Base-by-base conservation (phyloP, 2,329 filamentous ascomycete species). In the Dothistroma pini region DNA sequence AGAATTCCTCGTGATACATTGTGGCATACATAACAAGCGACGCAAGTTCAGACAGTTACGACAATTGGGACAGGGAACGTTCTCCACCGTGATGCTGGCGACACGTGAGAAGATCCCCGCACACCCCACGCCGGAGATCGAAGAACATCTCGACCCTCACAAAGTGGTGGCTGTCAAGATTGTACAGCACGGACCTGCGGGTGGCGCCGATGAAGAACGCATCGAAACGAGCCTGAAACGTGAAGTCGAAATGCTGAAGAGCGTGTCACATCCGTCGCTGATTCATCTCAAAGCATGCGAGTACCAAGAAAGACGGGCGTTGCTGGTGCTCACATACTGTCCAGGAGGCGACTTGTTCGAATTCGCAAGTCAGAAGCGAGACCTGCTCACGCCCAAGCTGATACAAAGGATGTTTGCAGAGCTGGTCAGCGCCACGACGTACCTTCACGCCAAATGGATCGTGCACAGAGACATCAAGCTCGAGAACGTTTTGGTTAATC, bases 391-490 rank as follows among this genome's bases (percentile, higher is more conserved):
- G 4, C 84, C 90, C 0, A 72, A 79, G 1, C 78, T 97, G 51
- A 82, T 97, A 54, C 85, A 91, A 66, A 86, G 95, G 56, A 92
- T 97, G 59, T 97, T 97, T 75, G 84, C 93, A 14, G 95, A 99
- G 75, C 76, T 97, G 65, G 87, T 97, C 25, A 87, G 85, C 63
- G 95, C 93, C 0, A 88, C 96, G 38, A 84, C 83, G 60, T 97
- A 97, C 78, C 80, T 99, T 54, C 95, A 99, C 75, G 81, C 85
- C 57, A 82, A 90, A 69, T 88, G 86, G 68, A 96, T 99, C 72
- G 93, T 97, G 57, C 95, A 99, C 74, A 87, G 95, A 62, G 95
- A 99, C 75, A 96, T 99, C 76, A 99, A 99, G 78, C 87, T 99
- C 61, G 95, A 99, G 81, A 99, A 97, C 75, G 91, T 97, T 48